Evolutionary conservation across 805 yeast species (phyloP).

Genomic region (Sugiyamaella qingdaonensis): DNA sequence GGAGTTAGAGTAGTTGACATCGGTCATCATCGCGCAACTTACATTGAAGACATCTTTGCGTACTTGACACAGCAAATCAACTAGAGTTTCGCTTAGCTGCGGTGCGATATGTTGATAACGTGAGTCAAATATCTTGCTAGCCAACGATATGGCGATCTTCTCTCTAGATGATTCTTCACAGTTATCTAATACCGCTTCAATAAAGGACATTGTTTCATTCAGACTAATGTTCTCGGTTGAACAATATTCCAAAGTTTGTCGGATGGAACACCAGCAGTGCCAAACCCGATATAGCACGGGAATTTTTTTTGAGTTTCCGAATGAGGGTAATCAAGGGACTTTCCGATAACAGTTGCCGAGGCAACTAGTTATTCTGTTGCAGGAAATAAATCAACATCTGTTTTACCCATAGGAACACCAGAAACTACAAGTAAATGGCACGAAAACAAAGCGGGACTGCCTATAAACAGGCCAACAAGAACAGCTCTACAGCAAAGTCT

Average conservation of each 20-base stretch:
- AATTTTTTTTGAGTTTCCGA: not conserved
- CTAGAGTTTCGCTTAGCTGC: not conserved
- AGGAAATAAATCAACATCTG: not conserved
- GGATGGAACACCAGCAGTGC: not conserved
- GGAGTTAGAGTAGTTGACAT: too few relatives aligned
- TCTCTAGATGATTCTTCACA: not conserved
- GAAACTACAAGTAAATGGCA: not conserved
- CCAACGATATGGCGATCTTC: not conserved
- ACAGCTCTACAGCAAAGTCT: not conserved
- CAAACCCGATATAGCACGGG: not conserved
- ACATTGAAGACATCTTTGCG: too few relatives aligned
- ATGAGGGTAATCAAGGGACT: not conserved
- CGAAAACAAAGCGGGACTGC: not conserved
- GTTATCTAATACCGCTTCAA: not conserved
- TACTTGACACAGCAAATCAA: not conserved
- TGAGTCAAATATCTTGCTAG: not conserved
- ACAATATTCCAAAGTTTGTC: slow-evolving; percentile 3
- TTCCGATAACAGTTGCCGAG: not conserved
- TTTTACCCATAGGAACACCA: not conserved
- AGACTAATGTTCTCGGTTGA: not conserved
- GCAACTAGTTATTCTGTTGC: not conserved
- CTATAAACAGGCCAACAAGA: not conserved
- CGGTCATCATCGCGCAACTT: too few relatives aligned
- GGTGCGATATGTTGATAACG: not conserved
- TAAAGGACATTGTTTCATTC: not conserved